A percentile compares a stretch with the other conserved stretches of the same genome.
These are phyloP conservation scores for Durio zibethinus DNA, from an alignment of 345 rosid species.

Conservation along the genomic window DNA sequence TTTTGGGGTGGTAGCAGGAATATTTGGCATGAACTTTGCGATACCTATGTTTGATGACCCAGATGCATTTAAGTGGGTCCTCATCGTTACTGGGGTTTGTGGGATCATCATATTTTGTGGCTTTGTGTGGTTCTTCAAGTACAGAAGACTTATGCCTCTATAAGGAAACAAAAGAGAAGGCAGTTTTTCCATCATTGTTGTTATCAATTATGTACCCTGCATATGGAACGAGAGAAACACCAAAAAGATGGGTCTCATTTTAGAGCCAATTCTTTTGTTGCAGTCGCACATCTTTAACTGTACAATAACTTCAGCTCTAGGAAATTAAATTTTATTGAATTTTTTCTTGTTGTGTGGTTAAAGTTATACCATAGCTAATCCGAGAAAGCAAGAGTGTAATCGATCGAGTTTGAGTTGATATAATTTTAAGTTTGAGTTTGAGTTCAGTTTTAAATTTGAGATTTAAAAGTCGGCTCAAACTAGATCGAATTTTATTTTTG, in stretches of 20 bases:
- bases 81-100: slow-evolving; percentile 57
- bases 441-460: no score
- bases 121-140: slow-evolving; percentile 88
- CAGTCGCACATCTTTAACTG: not conserved
- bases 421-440: no score
- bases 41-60: slow-evolving; percentile 66
- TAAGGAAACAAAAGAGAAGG: slow-evolving; percentile 20
- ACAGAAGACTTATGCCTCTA: slow-evolving; percentile 85
- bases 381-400: no score
- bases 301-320: not conserved
- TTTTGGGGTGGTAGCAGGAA: slow-evolving; percentile 95
- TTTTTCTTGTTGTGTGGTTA: no score
- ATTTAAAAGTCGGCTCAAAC: no score
- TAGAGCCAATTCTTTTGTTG: slow-evolving; percentile 1
- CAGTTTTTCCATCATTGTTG: not conserved
- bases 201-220: not conserved
- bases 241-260: not conserved
- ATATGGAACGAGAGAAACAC: slow-evolving; percentile 13
- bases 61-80: slow-evolving; percentile 86
- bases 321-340: no score
- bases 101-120: slow-evolving; percentile 68
- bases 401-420: no score
- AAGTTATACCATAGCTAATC: no score
- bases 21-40: slow-evolving; percentile 89
- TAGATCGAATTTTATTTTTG: no score